Base-by-base conservation (phyloP, 2,329 filamentous ascomycete species). In the Fonsecaea pedrosoi region DNA sequence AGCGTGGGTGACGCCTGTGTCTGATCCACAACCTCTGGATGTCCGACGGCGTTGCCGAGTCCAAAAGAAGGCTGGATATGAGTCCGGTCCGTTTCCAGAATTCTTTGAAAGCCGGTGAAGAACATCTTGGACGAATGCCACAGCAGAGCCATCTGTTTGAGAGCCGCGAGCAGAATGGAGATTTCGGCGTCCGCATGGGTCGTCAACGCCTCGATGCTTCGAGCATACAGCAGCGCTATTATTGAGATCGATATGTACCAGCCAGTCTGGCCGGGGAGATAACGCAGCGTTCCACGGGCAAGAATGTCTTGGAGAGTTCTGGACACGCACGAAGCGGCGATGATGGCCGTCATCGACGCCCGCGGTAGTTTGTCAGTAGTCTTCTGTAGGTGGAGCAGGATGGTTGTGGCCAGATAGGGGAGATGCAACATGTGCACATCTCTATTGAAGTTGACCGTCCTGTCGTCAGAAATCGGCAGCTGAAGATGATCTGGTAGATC, bases 161-260 rank as follows among this genome's bases (percentile, higher is more conserved):
- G 72, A 1, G 76, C 73, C 2, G 75, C 64, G 4, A 67, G 71
- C 1, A 80, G 71, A 10, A 77, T 73, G 35, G 77, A 73, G 7
- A 80, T 69, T 18, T 77, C 74, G 25, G 76, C 75, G 32, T 79
- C 74, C 13, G 76, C 78, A 10, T 40, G 32, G 8, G 25, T 12
- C 6, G 38, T 72, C 2, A 80, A 69, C 8, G 72, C 64, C 2
- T 74, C 70, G 18, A 79, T 73, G 12, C 73, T 71, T 15, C 73
- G 72, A 2, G 79, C 80, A 56, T 82, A 78, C 0, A 81, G 66
- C 0, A 82, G 69, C 0, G 80, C 78, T 15, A 82, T 75, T 30
- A 81, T 78, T 0, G 80, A 79, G 0, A 78, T 81, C 0, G 77
- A 76, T n/a, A 74, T 73, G 59, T 82, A 81, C 80, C 80, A 82